phyloP scores from a whole-genome alignment of 1,139 yeast species.

The Taphrina betulina region DNA sequence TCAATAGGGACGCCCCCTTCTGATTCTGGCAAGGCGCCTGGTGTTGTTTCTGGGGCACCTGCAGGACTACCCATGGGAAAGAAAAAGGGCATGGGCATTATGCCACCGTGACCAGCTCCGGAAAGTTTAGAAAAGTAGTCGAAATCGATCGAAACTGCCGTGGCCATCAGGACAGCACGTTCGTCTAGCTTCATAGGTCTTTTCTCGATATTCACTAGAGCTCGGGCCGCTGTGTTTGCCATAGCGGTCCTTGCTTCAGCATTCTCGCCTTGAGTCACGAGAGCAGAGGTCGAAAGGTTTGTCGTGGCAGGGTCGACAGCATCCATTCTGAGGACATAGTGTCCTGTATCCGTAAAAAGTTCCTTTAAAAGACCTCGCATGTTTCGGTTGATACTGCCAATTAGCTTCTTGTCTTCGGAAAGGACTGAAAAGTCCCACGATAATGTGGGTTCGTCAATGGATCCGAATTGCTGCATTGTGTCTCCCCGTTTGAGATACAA shows the following conservation, averaged over 20 bases:
- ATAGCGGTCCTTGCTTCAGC: constrained; percentile 44
- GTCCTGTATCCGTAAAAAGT: constrained; percentile 90
- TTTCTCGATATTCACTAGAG: constrained; percentile 25
- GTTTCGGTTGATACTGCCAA: constrained; percentile 81
- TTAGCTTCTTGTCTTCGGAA: constrained; percentile 57
- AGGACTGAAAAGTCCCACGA: constrained; percentile 80
- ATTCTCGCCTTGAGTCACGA: not conserved
- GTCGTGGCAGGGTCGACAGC: constrained; percentile 48
- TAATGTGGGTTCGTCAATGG: constrained; percentile 79
- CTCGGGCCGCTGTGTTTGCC: constrained; percentile 41
- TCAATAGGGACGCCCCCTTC: not conserved
- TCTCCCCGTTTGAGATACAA: constrained; percentile 50
- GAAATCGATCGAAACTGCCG: constrained; percentile 88
- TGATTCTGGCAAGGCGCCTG: constrained; percentile 3
- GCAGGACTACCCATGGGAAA: constrained; percentile 7
- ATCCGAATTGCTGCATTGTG: constrained; percentile 66
- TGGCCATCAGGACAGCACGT: constrained; percentile 79
- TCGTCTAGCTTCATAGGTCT: constrained; percentile 63
- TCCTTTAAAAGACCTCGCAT: constrained; percentile 96
- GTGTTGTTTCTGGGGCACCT: constrained; percentile 3
- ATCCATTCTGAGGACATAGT: constrained; percentile 81
- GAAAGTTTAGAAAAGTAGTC: constrained; percentile 93
- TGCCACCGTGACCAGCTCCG: constrained; percentile 41
- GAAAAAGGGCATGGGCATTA: constrained; percentile 7
- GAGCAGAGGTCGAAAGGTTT: constrained; percentile 15